Evolutionary conservation across 331 rosid species (phyloP).

Genomic region (Pyracantha coccinea): DNA sequence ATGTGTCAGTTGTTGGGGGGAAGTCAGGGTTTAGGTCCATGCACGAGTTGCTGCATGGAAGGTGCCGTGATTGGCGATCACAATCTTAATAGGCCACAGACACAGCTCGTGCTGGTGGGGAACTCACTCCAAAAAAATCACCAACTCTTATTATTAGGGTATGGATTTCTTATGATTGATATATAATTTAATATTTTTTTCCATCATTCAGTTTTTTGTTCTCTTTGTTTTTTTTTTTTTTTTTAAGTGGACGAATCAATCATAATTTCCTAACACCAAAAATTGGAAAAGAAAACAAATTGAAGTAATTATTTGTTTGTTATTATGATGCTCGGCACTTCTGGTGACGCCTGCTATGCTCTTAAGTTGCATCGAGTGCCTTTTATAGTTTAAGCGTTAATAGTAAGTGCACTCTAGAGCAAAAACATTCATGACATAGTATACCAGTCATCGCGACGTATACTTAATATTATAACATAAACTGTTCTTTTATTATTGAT

Average conservation of each 20-base stretch:
- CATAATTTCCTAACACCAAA: background rate
- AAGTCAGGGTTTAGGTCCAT: background rate
- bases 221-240: background rate
- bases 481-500: too few relatives aligned
- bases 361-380: background rate
- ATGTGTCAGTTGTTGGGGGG: too few relatives aligned
- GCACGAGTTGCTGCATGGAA: slow-evolving; percentile 23
- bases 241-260: slow-evolving; percentile 11
- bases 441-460: too few relatives aligned
- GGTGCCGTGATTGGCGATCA: slow-evolving; percentile 35
- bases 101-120: slow-evolving; percentile 14
- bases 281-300: background rate
- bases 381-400: too few relatives aligned
- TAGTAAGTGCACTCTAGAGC: too few relatives aligned
- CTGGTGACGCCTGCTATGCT: slow-evolving; percentile 4
- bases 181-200: too few relatives aligned
- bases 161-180: background rate
- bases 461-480: too few relatives aligned
- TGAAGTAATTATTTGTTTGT: background rate
- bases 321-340: background rate
- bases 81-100: background rate
- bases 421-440: too few relatives aligned
- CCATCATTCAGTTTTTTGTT: background rate
- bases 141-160: background rate
- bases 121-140: background rate